Conservation (phyloP, 768 basidiomycete genomes). For the Russula emetica region DNA sequence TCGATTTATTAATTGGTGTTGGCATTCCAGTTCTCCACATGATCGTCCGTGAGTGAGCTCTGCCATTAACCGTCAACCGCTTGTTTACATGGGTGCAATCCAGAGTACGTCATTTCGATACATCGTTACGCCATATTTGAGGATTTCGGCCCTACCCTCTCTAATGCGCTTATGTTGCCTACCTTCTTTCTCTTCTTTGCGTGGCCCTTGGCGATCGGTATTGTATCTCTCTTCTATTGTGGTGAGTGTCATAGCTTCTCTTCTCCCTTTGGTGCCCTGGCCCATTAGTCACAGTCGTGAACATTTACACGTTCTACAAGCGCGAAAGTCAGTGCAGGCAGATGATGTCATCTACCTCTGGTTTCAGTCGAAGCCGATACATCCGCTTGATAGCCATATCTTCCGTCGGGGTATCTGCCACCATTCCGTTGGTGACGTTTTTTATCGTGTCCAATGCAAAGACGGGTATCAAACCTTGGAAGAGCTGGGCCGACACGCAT, state of each 20-base stretch:
- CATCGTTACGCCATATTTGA: constrained; percentile 30
- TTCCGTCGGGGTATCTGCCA: background rate
- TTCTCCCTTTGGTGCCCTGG: background rate
- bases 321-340: constrained; percentile 31
- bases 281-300: constrained; percentile 27
- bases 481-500: too few relatives aligned
- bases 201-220: constrained; percentile 29
- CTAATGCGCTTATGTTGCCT: constrained; percentile 34
- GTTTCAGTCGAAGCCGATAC: constrained; percentile 34
- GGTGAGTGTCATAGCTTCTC: constrained; percentile 31
- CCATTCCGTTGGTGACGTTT: background rate
- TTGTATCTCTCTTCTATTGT: constrained; percentile 37
- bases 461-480: background rate
- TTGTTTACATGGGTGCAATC: background rate
- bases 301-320: constrained; percentile 31
- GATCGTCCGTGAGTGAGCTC: background rate
- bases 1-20: too few relatives aligned
- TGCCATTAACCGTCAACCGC: background rate
- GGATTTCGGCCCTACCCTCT: constrained; percentile 43
- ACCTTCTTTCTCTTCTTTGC: constrained; percentile 33
- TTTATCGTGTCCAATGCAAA: background rate
- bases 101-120: background rate
- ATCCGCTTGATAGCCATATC: background rate
- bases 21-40: constrained; percentile 22
- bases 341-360: constrained; percentile 20